Percentiles rank a stretch among this genome's conserved stretches.
Conservation (phyloP, 352 stramenopile genomes). For the Thalassiosira hispida region DNA sequence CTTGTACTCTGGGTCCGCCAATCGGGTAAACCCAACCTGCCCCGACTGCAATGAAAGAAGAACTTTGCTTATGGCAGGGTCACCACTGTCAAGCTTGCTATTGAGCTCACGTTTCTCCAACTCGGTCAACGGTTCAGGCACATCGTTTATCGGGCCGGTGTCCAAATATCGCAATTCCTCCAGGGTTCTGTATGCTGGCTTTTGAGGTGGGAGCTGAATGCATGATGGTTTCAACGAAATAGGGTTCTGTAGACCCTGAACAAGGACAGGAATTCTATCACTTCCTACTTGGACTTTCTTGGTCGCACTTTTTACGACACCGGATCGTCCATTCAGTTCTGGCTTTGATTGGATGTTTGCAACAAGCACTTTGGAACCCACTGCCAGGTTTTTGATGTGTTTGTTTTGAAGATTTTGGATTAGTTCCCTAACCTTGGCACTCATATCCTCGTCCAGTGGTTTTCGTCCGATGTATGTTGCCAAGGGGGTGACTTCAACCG, state of each 20-base stretch:
- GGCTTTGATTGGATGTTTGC: slow-evolving; percentile 16
- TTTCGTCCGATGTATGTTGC: slow-evolving; percentile 4
- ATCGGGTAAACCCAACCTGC: slow-evolving; percentile 19
- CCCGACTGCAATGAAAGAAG: neutral
- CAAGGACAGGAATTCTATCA: slow-evolving; percentile 21
- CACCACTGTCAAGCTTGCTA: neutral
- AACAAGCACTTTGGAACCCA: slow-evolving; percentile 3
- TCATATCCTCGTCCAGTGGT: neutral
- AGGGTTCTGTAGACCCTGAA: neutral
- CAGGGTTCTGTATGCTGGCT: slow-evolving; percentile 6
- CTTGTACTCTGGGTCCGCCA: slow-evolving; percentile 11
- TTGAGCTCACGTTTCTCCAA: neutral
- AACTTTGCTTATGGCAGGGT: slow-evolving; percentile 9
- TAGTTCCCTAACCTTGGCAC: slow-evolving; percentile 11
- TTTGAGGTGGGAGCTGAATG: slow-evolving; percentile 8
- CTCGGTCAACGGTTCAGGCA: neutral
- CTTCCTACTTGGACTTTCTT: neutral
- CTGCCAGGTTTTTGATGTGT: neutral
- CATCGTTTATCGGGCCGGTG: too few relatives aligned
- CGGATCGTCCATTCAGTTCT: slow-evolving; percentile 14
- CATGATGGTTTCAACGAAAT: slow-evolving; percentile 9
- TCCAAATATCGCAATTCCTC: slow-evolving; percentile 7
- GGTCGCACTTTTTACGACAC: neutral
- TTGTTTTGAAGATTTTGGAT: neutral
- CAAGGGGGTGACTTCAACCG: slow-evolving; percentile 13